These are phyloP conservation scores for Mrakia gelida DNA, from an alignment of 768 basidiomycete species.

Conservation along the genomic window DNA sequence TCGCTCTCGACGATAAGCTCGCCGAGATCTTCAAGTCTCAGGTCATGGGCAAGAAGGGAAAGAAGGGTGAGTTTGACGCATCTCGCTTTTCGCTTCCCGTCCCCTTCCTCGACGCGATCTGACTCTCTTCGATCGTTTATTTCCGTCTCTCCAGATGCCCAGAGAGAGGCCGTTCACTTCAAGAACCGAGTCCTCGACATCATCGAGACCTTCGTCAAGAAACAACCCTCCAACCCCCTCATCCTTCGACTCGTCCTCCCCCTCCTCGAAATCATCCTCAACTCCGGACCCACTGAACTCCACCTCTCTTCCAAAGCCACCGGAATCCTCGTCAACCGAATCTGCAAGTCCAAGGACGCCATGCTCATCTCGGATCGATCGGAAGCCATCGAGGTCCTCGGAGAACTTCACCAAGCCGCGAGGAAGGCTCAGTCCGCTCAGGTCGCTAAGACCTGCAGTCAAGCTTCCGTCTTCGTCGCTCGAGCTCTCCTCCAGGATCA, in stretches of 20 bases:
- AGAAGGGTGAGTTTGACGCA: constrained; percentile 56
- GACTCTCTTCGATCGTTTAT: neutral
- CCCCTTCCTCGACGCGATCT: neutral
- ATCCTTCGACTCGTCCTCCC: constrained; percentile 66
- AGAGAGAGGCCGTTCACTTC: constrained; percentile 89
- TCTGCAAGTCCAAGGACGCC: constrained; percentile 68
- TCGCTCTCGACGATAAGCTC: constrained; percentile 88
- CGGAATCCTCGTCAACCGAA: constrained; percentile 67
- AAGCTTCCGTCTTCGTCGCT: constrained; percentile 66
- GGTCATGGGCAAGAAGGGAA: constrained; percentile 56
- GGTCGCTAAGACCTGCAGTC: constrained; percentile 60
- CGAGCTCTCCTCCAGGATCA: constrained; percentile 51
- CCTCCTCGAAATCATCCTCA: constrained; percentile 67
- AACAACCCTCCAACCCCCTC: constrained; percentile 68
- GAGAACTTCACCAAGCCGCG: constrained; percentile 67
- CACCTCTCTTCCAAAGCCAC: constrained; percentile 85
- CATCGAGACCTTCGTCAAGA: constrained; percentile 76
- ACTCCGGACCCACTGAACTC: constrained; percentile 67
- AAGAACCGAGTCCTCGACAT: constrained; percentile 93
- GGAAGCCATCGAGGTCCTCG: constrained; percentile 53
- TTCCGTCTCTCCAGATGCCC: constrained; percentile 50
- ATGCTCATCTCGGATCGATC: constrained; percentile 50
- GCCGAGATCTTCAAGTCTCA: constrained; percentile 76
- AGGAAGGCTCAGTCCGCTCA: constrained; percentile 62
- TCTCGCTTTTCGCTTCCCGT: neutral